A percentile compares a stretch with the other conserved stretches of the same genome.
These are phyloP conservation scores for Yarrowia osloensis DNA, from an alignment of 805 yeast genomes.

Conservation along the genomic window DNA sequence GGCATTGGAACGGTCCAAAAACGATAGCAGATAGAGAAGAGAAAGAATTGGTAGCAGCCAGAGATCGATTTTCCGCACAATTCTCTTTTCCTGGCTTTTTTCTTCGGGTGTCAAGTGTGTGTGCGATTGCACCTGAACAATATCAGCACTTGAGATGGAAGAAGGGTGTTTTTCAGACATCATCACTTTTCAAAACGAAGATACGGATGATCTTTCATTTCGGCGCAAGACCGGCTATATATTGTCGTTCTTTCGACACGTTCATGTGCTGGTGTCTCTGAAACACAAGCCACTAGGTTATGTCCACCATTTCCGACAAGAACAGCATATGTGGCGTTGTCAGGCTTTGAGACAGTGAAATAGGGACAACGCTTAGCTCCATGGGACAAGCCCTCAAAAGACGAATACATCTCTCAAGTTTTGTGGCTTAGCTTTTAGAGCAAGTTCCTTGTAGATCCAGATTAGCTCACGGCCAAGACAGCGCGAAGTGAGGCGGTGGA, in stretches of 20 bases:
- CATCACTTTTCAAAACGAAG: too few relatives aligned
- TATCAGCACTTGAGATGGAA: neutral
- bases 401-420: neutral
- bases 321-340: neutral
- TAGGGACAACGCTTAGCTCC: neutral
- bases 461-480: neutral
- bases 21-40: constrained; percentile 48
- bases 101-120: neutral
- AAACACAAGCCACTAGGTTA: neutral
- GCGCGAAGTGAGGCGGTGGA: neutral
- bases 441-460: neutral
- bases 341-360: neutral
- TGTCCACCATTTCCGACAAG: neutral
- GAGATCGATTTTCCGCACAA: constrained; percentile 47
- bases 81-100: neutral
- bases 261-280: neutral
- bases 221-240: neutral
- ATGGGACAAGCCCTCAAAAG: neutral
- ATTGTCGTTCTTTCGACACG: neutral
- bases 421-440: neutral
- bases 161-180: constrained; percentile 1
- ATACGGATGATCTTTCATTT: too few relatives aligned
- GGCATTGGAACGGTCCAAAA: constrained; percentile 51
- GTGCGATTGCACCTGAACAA: neutral
- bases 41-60: constrained; percentile 50